Evolutionary conservation across 805 yeast species (phyloP), one percentile per base, ranked within the genome.

Genomic region (Gaillardinia entomophila): DNA sequence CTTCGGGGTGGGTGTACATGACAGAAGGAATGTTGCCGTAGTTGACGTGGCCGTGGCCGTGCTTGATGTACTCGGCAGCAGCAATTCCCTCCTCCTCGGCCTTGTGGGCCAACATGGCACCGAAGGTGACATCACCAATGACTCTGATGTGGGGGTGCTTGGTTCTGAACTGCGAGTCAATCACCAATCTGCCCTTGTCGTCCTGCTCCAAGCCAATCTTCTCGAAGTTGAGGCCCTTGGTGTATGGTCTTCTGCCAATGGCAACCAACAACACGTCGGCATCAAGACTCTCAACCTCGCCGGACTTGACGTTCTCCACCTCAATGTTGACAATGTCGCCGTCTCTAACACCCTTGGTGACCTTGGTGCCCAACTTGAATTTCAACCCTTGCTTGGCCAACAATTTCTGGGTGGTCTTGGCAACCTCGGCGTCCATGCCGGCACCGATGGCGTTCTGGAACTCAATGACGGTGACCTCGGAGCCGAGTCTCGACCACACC

Each of bases 41-140:
- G 79, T 92, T 92, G 48, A 92, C 97, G 62, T 92, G 98, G 39
- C 99, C 99, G 58, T 83, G 84, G 46, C 97, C 98, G 48, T 66
- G 66, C 73, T 87, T 87, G 62, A 92, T 77, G 72, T 78, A 85
- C 71, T 92, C 99, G 45, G 75, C 97, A 46, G 96, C 97, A 37
- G 99, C 99, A 49, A 92, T 82, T 67, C 96, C 99, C 74, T 92
- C 99, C 64, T 92, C 99, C 74, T 92, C 99, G 42, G 99, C 99
- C 75, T 92, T 92, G 77, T 92, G 99, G 45, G 99, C 99, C 68
- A 92, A 77, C 99, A 92, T 92, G 51, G 95, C 90, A 51, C 99
- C 99, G 53, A 86, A 92, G 26, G 99, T 92, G 35, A 82, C 97
- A 58, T 92, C 99, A 64, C 99, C 99, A 64, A 92, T 86, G 53